A percentile compares a stretch with the other conserved stretches of the same genome.
Evolutionary conservation across 306 rosid genomes (phyloP).

Genomic region (Boehmeria nivea): DNA sequence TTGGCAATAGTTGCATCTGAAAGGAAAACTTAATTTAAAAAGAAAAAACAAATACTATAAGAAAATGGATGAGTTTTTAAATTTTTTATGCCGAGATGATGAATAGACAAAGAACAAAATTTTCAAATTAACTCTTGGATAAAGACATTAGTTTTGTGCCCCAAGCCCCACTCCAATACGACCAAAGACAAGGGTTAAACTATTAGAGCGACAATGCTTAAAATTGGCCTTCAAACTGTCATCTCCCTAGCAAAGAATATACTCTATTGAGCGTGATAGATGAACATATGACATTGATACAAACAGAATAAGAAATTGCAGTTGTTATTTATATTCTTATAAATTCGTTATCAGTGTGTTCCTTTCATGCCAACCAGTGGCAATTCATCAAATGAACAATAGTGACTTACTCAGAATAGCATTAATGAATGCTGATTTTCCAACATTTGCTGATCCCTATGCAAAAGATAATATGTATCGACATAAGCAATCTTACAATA

Average conservation of each 20-base stretch:
- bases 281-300: constrained; percentile 4
- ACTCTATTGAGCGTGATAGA: too few species aligned
- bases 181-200: too few species aligned
- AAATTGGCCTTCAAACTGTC: too few species aligned
- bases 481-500: neutral
- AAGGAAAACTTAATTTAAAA: too few species aligned
- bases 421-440: constrained; percentile 90
- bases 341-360: neutral
- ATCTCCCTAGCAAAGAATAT: too few species aligned
- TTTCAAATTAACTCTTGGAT: too few species aligned
- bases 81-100: too few species aligned
- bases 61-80: neutral
- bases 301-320: constrained; percentile 5
- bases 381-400: constrained; percentile 1
- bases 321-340: neutral
- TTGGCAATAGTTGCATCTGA: neutral
- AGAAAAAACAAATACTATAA: neutral
- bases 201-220: too few species aligned
- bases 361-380: neutral
- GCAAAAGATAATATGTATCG: constrained; percentile 1
- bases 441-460: constrained; percentile 96
- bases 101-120: too few species aligned
- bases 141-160: too few species aligned
- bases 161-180: too few species aligned
- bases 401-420: constrained; percentile 75